These are phyloP conservation scores for Microstegium vimineum DNA, from an alignment of 176 grass and related monocot genomes.

Conservation along the genomic window DNA sequence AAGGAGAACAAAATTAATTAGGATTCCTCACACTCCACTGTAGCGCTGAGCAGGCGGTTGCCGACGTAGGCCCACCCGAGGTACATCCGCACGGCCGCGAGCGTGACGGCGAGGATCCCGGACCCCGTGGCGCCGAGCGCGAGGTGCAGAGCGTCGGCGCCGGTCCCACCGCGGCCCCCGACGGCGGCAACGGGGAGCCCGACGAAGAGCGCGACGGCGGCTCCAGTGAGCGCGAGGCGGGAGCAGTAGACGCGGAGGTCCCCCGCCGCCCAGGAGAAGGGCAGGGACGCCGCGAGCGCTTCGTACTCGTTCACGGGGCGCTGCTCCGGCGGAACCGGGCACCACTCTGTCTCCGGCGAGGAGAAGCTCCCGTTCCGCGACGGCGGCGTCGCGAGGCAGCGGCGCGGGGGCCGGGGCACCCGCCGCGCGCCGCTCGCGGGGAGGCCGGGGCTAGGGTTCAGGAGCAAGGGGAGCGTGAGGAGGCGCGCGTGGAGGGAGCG, in stretches of 20 bases:
- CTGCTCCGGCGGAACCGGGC: slow-evolving; percentile 89
- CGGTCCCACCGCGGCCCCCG: slow-evolving; percentile 33
- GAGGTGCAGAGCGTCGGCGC: slow-evolving; percentile 51
- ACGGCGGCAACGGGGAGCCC: slow-evolving; percentile 87
- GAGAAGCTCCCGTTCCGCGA: slow-evolving; percentile 84
- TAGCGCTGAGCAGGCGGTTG: slow-evolving; percentile 88
- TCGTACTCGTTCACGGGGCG: slow-evolving; percentile 94
- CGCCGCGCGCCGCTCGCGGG: not conserved
- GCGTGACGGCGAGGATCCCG: slow-evolving; percentile 75
- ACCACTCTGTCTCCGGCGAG: slow-evolving; percentile 81
- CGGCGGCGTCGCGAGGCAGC: slow-evolving; percentile 1
- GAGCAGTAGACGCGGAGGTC: slow-evolving; percentile 62
- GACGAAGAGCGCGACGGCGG: slow-evolving; percentile 60
- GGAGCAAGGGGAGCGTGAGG: slow-evolving; percentile 16
- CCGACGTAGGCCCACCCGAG: slow-evolving; percentile 96
- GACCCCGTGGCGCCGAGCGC: slow-evolving; percentile 60
- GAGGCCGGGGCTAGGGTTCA: not conserved
- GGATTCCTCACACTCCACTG: slow-evolving; percentile 80
- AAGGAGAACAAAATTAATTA: not conserved
- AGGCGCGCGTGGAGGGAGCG: slow-evolving; percentile 19
- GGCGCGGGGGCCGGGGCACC: not conserved
- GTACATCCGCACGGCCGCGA: slow-evolving; percentile 88
- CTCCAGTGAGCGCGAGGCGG: slow-evolving; percentile 59
- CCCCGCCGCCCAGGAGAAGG: slow-evolving; percentile 75
- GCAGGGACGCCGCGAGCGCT: slow-evolving; percentile 59